These are phyloP conservation scores for Saccharum spontaneum DNA, from an alignment of 176 grass and related monocot genomes.

Conservation along the genomic window DNA sequence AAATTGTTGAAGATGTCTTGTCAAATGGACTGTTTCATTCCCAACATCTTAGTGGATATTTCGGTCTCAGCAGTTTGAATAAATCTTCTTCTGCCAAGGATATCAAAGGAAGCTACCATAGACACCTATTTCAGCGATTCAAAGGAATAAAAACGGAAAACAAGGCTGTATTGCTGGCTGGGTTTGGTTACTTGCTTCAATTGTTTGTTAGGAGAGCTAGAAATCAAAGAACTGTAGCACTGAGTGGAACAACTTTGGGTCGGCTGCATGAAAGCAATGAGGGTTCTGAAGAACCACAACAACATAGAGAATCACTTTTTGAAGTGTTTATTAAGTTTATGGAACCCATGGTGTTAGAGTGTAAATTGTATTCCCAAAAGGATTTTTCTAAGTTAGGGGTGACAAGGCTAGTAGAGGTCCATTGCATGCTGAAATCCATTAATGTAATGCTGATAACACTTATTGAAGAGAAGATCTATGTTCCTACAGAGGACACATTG, in stretches of 20 bases:
- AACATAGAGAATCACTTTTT: slow-evolving; percentile 67
- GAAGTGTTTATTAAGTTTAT: slow-evolving; percentile 84
- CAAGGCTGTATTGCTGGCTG: slow-evolving; percentile 77
- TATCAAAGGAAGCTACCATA: slow-evolving; percentile 90
- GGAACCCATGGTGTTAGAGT: slow-evolving; percentile 80
- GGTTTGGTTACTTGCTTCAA: slow-evolving; percentile 83
- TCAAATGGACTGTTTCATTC: slow-evolving; percentile 86
- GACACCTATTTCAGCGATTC: slow-evolving; percentile 79
- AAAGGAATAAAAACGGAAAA: slow-evolving; percentile 78
- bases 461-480: slow-evolving; percentile 84
- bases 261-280: slow-evolving; percentile 40
- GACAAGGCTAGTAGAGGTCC: slow-evolving; percentile 64
- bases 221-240: slow-evolving; percentile 46
- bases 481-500: slow-evolving; percentile 69
- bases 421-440: slow-evolving; percentile 94
- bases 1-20: slow-evolving; percentile 76
- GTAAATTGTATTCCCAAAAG: slow-evolving; percentile 51
- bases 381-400: slow-evolving; percentile 59
- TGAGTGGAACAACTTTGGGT: slow-evolving; percentile 8
- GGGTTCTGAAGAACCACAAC: slow-evolving; percentile 60
- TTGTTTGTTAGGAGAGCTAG: slow-evolving; percentile 65
- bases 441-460: slow-evolving; percentile 66
- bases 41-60: slow-evolving; percentile 82
- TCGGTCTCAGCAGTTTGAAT: slow-evolving; percentile 65
- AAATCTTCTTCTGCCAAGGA: slow-evolving; percentile 40